Evolutionary conservation across 805 yeast species (phyloP), one percentile per base, ranked within the genome.

Genomic region (Candida maesae): DNA sequence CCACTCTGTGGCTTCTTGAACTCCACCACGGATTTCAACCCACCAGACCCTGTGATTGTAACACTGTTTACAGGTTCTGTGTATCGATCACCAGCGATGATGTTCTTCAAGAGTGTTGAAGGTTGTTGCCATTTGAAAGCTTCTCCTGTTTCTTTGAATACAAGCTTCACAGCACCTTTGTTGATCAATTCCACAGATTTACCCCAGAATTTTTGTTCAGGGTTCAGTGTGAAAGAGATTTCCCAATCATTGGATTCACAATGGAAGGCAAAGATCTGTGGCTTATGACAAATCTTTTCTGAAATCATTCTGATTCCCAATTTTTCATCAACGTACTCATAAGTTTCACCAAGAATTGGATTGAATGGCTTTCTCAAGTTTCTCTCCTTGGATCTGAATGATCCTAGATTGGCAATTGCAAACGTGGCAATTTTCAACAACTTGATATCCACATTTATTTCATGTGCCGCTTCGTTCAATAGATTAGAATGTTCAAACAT

Each of bases 41-140:
- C 95, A n/a, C 66, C 67, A 2, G 87, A 76, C 2, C 89, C 77
- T 34, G 75, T 73, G 2, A 93, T 70, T 0, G 81, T 77, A 45
- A 87, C 70, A 3, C 79, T 63, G 14, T 86, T 80, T 2, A 74
- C 69, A 1, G 99, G 99, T 58, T 93, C 99, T 12, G 87, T 71
- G 61, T 90, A 93, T 60, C 88, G 84, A 55, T 93, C 99, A 19
- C 99, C 98, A 2, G 97, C 96, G 53, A 93, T 79, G 35, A 93
- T 72, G 58, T 91, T 91, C 54, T 91, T 82, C 52, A 93, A 65
- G 53, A 86, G 72, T 0, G 95, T 80, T 1, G 84, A 79, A 7
- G 99, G 97, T 49, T 81, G 90, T 16, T 69, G 59, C 91, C 95
- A 93, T 46, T 79, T 77, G 55, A 80, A 85, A 10, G 61, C 51